These are phyloP conservation scores for Ceratobasidium theobromae DNA, from an alignment of 1,284 basidiomycete species.

Conservation along the genomic window DNA sequence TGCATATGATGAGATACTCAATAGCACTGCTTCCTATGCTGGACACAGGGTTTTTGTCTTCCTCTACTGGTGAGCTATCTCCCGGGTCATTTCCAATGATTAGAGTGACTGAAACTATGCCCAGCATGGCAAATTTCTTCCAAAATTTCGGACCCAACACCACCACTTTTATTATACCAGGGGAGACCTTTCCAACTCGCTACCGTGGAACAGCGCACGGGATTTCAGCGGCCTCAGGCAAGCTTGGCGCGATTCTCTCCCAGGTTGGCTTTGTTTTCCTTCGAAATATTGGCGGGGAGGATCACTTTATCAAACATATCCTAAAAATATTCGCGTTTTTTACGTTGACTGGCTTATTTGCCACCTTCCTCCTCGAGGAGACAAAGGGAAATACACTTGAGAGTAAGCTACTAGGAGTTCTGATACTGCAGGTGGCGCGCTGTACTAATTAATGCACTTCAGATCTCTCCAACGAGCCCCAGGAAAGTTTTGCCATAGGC, in stretches of 20 bases:
- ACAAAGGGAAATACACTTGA: conserved; percentile 48
- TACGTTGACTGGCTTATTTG: conserved; percentile 42
- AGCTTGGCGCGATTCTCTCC: conserved; percentile 51
- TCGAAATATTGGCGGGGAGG: conserved; percentile 44
- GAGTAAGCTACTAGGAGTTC: not conserved
- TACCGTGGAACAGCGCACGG: conserved; percentile 51
- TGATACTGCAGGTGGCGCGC: not conserved
- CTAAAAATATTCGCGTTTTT: conserved; percentile 38
- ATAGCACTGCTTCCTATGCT: conserved; percentile 47
- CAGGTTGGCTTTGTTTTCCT: conserved; percentile 48
- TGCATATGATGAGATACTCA: conserved; percentile 65
- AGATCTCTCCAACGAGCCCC: conserved; percentile 45
- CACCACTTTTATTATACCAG: not conserved
- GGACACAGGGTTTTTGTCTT: conserved; percentile 68
- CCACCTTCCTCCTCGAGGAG: conserved; percentile 47
- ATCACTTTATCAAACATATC: conserved; percentile 17
- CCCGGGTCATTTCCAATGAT: not conserved
- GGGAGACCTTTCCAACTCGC: conserved; percentile 41
- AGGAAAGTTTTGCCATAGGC: too few relatives aligned
- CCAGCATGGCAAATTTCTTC: conserved; percentile 39
- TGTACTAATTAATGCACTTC: not conserved
- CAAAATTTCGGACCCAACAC: conserved; percentile 37
- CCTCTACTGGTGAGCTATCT: conserved; percentile 56
- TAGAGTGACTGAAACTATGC: not conserved
- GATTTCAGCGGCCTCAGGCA: conserved; percentile 50